Evolutionary conservation across 1,139 yeast species (phyloP), one percentile per base, ranked within the genome.

Genomic region (Nadsonia starkeyi-henricii): DNA sequence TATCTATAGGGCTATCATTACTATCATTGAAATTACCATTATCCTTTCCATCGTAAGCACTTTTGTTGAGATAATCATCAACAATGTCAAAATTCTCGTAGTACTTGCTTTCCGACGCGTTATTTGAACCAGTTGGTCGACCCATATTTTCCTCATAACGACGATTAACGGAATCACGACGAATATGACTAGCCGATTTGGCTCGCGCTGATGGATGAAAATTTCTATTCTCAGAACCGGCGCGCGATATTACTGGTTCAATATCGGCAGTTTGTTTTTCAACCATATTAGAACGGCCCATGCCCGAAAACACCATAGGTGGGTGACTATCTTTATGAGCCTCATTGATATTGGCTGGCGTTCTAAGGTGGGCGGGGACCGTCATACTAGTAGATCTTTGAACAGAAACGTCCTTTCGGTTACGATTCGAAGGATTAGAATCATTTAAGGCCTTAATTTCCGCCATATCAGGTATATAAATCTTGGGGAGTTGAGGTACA

Each of bases 161-260:
- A 3, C 56, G 61, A 51, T 68, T 69, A 56, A 74, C 68, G 2
- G 82, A 73, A 50, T 79, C 81, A 58, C 79, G 80, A 57, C 86
- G 75, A 37, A 77, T 74, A 62, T 85, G 93, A 20, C 95, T 95
- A 51, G 85, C 79, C 18, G 95, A 83, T 61, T 85, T 85, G 2
- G 95, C 95, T 58, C 95, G 75, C 0, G 95, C 95, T 18, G 88
- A 79, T 28, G 95, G 94, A 63, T 85, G 95, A 57, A 74, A 68
- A 52, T 68, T 72, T 45, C 66, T 64, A 33, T 33, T 15, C 17
- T 33, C 17, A 15, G 39, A 3, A 13, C 4, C 17, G 15, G 17
- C 17, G 4, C 17, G 4, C 4, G 15, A 5, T 4, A 13, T 7
- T n/a, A 7, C 17, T 13, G 39, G 39, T 13, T 33, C 12, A 12